These are phyloP conservation scores for Crithidia bombi DNA, from an alignment of 208 protist genomes.

Conservation along the genomic window DNA sequence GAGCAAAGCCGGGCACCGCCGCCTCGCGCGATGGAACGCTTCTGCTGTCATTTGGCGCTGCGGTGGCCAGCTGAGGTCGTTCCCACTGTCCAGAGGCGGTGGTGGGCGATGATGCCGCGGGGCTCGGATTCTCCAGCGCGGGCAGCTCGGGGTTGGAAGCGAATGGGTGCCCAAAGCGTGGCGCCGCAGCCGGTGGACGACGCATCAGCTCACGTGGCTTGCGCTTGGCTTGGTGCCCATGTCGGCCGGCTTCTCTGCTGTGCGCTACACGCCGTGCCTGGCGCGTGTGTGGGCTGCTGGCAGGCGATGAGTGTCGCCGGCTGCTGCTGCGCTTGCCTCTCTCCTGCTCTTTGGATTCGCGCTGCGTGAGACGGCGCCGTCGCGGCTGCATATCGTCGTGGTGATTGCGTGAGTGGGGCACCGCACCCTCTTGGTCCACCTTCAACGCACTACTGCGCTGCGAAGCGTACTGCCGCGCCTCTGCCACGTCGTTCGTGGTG, in stretches of 20 bases:
- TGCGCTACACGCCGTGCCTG: background rate
- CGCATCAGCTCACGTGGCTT: background rate
- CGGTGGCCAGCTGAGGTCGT: background rate
- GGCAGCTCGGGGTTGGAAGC: constrained; percentile 7
- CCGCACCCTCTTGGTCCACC: background rate
- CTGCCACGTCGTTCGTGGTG: background rate
- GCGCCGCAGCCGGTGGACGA: background rate
- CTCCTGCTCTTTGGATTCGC: background rate
- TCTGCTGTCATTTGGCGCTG: background rate
- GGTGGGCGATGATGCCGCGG: background rate
- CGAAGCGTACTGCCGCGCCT: background rate
- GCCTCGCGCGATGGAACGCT: background rate
- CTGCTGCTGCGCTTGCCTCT: background rate
- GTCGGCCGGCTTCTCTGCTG: background rate
- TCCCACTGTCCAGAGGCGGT: background rate
- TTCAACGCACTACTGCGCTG: background rate
- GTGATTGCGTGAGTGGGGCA: background rate
- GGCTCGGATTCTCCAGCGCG: background rate
- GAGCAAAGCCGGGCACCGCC: constrained; percentile 1
- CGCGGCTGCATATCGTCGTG: too few relatives aligned
- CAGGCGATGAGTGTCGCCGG: background rate
- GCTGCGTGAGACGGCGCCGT: background rate
- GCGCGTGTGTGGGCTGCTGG: background rate
- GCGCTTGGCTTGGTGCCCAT: background rate
- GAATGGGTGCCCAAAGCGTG: constrained; percentile 8